Percentiles rank a stretch among this genome's conserved stretches.
Evolutionary conservation across 2,329 filamentous ascomycete genomes (phyloP).

Genomic region (Pseudogymnoascus destructans): DNA sequence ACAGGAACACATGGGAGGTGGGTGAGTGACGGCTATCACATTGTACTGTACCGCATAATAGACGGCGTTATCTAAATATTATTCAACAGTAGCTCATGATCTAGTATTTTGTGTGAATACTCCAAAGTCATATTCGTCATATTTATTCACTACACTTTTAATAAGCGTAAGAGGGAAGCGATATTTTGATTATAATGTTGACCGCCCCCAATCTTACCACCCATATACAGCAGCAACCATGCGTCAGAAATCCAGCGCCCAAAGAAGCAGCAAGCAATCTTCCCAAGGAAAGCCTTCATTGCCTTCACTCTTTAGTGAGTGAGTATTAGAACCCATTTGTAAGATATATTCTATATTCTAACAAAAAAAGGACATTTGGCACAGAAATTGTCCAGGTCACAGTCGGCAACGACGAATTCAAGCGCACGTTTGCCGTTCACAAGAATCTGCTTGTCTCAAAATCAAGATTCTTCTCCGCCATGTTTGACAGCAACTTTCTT

Average conservation of each 20-base stretch:
- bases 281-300: neutral
- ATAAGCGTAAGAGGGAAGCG: neutral
- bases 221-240: neutral
- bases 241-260: neutral
- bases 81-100: neutral
- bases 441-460: constrained; percentile 12
- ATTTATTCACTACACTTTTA: neutral
- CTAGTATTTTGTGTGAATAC: neutral
- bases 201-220: neutral
- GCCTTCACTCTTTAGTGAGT: neutral
- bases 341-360: neutral
- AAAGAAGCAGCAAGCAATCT: neutral
- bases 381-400: neutral
- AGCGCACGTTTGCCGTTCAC: constrained; percentile 8
- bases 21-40: neutral
- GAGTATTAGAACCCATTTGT: neutral
- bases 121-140: neutral
- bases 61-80: neutral
- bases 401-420: neutral
- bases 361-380: neutral
- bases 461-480: constrained; percentile 14
- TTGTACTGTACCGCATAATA: neutral
- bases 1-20: neutral
- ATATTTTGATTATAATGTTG: neutral
- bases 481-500: constrained; percentile 15